Evolutionary conservation across 306 rosid species (phyloP).

Genomic region (Pachyrhizus erosus): DNA sequence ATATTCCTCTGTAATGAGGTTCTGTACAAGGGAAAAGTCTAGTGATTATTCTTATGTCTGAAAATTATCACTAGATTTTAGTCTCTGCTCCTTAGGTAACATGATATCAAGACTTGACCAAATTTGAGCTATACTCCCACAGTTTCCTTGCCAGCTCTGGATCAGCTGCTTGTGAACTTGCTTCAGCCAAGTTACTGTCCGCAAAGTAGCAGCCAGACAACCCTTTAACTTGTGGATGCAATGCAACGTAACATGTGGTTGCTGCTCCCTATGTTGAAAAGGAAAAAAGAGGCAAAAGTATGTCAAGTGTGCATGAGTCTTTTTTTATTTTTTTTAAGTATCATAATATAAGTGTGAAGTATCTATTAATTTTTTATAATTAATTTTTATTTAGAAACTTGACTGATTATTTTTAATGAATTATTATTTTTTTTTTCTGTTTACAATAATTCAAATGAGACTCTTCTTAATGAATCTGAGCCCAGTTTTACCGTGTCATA

Average conservation of each 20-base stretch:
- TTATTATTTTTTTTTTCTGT: no score
- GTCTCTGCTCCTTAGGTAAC: not conserved
- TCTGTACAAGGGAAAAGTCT: not conserved
- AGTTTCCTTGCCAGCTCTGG: constrained; percentile 57
- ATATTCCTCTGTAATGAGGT: not conserved
- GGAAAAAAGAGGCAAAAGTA: not conserved
- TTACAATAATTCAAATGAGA: no score
- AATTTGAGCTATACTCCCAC: constrained; percentile 62
- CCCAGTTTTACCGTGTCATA: no score
- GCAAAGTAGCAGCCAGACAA: constrained; percentile 56
- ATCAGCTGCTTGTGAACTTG: constrained; percentile 62
- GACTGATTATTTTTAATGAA: no score
- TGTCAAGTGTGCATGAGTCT: not conserved
- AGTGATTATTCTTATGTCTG: not conserved
- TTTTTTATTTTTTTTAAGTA: no score
- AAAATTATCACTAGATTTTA: not conserved
- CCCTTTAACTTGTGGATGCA: constrained; percentile 66
- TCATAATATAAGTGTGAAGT: no score
- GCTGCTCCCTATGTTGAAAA: constrained; percentile 64
- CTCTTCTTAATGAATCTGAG: no score
- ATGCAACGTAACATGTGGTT: constrained; percentile 64
- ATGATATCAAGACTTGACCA: constrained; percentile 39
- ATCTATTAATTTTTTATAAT: no score
- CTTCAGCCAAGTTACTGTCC: constrained; percentile 52
- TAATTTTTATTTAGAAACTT: no score